Conservation (phyloP, 164 flowering plant species). For the Malania oleifera region DNA sequence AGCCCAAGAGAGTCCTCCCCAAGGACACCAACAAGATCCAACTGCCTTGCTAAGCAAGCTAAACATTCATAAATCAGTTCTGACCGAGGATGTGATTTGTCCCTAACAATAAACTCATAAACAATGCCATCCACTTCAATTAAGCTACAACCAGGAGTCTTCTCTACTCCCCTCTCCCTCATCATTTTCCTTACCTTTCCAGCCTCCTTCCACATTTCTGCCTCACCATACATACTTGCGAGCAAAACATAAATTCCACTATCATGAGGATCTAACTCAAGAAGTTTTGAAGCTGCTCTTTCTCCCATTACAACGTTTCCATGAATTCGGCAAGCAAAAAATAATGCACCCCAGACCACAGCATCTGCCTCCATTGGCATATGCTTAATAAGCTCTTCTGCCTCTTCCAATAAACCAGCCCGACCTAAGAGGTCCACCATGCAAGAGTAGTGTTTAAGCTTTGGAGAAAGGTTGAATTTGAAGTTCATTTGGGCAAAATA, state of each 20-base stretch:
- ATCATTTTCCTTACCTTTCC: conserved; percentile 51
- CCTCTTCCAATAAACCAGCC: conserved; percentile 64
- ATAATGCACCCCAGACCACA: conserved; percentile 61
- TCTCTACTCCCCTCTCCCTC: conserved; percentile 58
- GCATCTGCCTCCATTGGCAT: conserved; percentile 65
- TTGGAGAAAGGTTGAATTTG: conserved; percentile 37
- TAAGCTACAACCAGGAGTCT: conserved; percentile 77
- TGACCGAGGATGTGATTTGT: conserved; percentile 47
- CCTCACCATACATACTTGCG: conserved; percentile 63
- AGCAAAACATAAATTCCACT: conserved; percentile 70
- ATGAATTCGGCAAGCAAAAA: conserved; percentile 60
- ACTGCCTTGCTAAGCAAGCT: conserved; percentile 37
- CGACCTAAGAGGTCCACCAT: conserved; percentile 78
- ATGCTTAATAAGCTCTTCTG: conserved; percentile 43
- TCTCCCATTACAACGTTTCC: conserved; percentile 52
- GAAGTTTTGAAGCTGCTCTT: conserved; percentile 53
- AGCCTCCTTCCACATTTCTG: conserved; percentile 59
- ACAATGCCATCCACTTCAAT: conserved; percentile 60
- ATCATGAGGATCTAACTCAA: conserved; percentile 61
- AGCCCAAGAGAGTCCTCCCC: conserved; percentile 5
- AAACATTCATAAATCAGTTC: conserved; percentile 49
- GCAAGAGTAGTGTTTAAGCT: conserved; percentile 54
- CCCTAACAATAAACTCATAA: conserved; percentile 56
- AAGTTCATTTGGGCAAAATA: conserved; percentile 49
- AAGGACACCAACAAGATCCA: conserved; percentile 23